Evolutionary conservation across 176 grass and related monocot species (phyloP).

Genomic region (Triticum urartu): DNA sequence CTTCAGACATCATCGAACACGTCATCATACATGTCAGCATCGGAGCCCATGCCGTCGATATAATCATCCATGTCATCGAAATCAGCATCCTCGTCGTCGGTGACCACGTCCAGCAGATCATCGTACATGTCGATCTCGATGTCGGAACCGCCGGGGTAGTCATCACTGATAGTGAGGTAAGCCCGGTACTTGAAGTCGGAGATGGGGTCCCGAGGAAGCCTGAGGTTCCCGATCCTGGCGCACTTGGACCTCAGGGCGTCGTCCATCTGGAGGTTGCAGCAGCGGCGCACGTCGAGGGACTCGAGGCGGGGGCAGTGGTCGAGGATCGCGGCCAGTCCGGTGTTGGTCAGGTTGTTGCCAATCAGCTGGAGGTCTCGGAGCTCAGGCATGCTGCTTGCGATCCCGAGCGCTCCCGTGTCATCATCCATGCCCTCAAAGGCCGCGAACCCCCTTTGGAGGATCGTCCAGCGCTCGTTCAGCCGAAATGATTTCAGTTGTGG

Average conservation of each 20-base stretch:
- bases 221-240: constrained; percentile 36
- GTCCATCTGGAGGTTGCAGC: constrained; percentile 47
- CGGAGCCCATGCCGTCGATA: not conserved
- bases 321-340: constrained; percentile 49
- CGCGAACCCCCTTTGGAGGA: constrained; percentile 10
- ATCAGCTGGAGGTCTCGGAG: constrained; percentile 56
- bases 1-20: constrained; percentile 24
- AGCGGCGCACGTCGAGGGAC: constrained; percentile 53
- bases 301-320: constrained; percentile 44
- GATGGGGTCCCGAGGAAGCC: constrained; percentile 45
- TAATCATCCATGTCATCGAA: constrained; percentile 44
- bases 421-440: constrained; percentile 19
- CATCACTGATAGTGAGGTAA: constrained; percentile 8
- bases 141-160: constrained; percentile 12
- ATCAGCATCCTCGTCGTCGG: constrained; percentile 42
- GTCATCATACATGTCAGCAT: not conserved
- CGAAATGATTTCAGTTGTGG: constrained; percentile 46
- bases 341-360: constrained; percentile 41
- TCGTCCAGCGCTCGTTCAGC: constrained; percentile 29
- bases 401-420: constrained; percentile 39
- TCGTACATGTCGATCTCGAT: constrained; percentile 27
- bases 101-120: constrained; percentile 48
- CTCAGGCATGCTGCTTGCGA: constrained; percentile 48
- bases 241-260: constrained; percentile 42
- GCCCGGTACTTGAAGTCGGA: constrained; percentile 42